Base-by-base conservation (phyloP, 2,329 filamentous ascomycete species). In the Calonectria hawksworthii region DNA sequence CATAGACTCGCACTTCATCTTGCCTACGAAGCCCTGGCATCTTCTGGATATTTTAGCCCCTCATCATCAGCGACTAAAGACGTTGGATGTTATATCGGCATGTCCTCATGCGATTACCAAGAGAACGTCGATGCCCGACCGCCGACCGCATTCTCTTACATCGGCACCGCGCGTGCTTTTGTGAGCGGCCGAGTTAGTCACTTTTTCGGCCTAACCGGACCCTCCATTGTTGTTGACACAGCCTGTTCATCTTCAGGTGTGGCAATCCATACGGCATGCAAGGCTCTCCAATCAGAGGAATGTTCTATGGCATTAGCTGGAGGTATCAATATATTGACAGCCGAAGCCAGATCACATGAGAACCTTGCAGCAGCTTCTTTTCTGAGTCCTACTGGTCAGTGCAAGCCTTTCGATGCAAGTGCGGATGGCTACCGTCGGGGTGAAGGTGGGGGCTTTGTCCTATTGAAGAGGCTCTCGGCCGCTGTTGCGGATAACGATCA, bases 1-100 rank as follows among this genome's bases (percentile, higher is more conserved):
- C 56, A 61, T n/a, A n/a, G 56, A 10, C 56, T 61, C 23, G 56
- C 56, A 26, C 56, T 61, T 61, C 56, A 61, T 61, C 56, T 61
- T 61, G 34, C 56, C 5, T 61, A 61, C 7, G 56, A 61, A 41
- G 34, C 56, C 21, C 21, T 61, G 14, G 56, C 23, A 18, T 61
- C 56, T 4, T 34, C 56, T 4, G 56, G 56, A 3, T 61, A 61
- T 26, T 61, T 61, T 21, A 61, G 56, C n/a, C 56, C 56, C 9
- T 61, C 56, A 16, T 61, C 23, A 2, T 38, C 56, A 6, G 56
- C 11, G 23, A 61, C 34, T 4, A 61, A 38, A 5, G 34, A 61
- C 23, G n/a, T 61, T 4, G 56, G 56, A 7, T 61, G 56, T 9
- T 61, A 61, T 28, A 23, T 61, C n/a, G 56, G 56, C n/a, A 61